phyloP scores from a whole-genome alignment of 805 yeast genomes.

The Saccharomycopsis fodiens region DNA sequence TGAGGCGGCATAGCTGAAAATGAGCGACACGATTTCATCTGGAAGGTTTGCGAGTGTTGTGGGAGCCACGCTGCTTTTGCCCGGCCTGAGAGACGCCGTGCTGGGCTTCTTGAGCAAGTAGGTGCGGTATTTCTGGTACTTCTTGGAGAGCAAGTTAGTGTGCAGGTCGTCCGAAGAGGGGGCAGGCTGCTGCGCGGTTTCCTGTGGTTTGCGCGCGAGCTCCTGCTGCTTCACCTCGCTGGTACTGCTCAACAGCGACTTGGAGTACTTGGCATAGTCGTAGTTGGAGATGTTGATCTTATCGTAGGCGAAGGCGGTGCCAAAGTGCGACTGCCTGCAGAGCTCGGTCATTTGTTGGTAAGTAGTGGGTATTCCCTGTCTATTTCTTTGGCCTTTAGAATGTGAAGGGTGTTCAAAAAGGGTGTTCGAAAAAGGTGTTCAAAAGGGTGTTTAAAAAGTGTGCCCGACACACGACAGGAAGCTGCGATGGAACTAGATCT shows the following conservation, averaged over 20 bases:
- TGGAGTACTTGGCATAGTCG: constrained; percentile 19
- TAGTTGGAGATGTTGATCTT: constrained; percentile 16
- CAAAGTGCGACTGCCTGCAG: neutral
- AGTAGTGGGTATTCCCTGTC: neutral
- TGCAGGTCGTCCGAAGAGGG: neutral
- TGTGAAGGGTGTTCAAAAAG: neutral
- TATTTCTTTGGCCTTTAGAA: neutral
- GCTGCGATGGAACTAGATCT: too few relatives aligned
- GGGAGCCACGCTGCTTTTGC: neutral
- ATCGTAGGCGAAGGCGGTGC: constrained; percentile 4
- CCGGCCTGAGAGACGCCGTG: neutral
- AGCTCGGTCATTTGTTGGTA: neutral
- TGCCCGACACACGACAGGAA: neutral
- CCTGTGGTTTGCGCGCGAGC: neutral
- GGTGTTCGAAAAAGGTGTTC: neutral
- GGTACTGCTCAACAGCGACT: constrained; percentile 4
- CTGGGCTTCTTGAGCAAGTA: constrained; percentile 12
- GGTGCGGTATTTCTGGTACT: constrained; percentile 18
- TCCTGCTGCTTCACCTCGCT: neutral
- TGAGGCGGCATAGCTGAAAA: constrained; percentile 12
- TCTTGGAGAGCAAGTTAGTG: constrained; percentile 7
- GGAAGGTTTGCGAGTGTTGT: constrained; percentile 11
- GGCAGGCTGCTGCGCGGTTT: neutral
- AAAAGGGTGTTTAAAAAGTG: neutral
- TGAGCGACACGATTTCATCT: constrained; percentile 15